Base-by-base conservation (phyloP, 345 rosid species). In the Leavenworthia alabamica region DNA sequence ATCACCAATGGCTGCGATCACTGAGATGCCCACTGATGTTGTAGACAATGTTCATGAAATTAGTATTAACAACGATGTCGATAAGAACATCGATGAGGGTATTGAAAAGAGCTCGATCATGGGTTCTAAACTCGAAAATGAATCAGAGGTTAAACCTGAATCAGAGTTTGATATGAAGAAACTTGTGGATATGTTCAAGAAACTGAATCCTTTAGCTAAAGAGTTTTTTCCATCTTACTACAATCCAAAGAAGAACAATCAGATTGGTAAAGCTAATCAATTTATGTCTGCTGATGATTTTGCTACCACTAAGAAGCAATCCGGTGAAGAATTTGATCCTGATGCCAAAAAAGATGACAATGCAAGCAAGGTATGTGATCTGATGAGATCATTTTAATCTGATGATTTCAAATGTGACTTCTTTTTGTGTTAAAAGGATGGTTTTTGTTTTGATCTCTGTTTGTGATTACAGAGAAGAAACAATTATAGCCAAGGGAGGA, bases 191-290 rank as follows among this genome's bases (percentile, higher is more conserved):
- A 83, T 85, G 75, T 81, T 89, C 79, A 85, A 90, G 61, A 89
- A 83, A 75, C 73, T 89, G 80, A 89, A 89, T 73, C 96, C 96
- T 74, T 67, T 64, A 72, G 96, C 96, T 1, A 83, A 89, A 64
- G 96, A 89, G 67, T 89, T 89, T 66, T 57, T 89, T 56, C 96
- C 96, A 58, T 85, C 92, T 26, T 75, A 78, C 54, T 71, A 70
- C 60, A 68, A 66, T 10, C 54, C 74, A 0, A 68, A 71, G 39
- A 71, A 71, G 62, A 71, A 70, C 56, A 64, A 60, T 42, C 64
- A 72, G 24, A 49, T 50, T 19, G 70, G 10, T 4, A 73, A 72
- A 56, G 59, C 31, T 20, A 36, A 58, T 54, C 70, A 77, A 3
- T 23, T 63, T 15, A 64, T 78, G n/a, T 50, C 76, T 22, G 50